Base-by-base conservation (phyloP, 2,329 filamentous ascomycete species). In the Coniella vitis region DNA sequence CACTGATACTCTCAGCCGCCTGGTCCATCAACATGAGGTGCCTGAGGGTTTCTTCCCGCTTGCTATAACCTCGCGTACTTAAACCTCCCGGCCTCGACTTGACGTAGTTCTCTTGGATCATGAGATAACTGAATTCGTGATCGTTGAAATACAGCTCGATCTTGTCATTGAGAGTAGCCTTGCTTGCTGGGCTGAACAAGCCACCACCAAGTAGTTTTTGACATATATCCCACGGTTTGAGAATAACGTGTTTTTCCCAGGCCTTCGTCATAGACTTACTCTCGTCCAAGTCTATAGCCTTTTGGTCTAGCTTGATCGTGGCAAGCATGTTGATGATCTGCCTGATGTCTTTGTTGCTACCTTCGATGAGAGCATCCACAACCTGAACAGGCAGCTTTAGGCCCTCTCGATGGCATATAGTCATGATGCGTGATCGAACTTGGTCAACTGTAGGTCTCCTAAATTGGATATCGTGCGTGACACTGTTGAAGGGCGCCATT, bases 121-220 rank as follows among this genome's bases (percentile, higher is more conserved):
- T 97, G 46, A 98, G 74, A 61, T 84, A 93, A 61, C 90, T 96
- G 69, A 97, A 95, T 60, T 98, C 93, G 62, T 98, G 93, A 60
- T 98, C 93, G 65, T 98, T 97, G 74, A 98, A 98, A 66, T 98
- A 98, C 1, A 98, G 80, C 68, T 98, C 91, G 54, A 94, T 93
- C 74, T 98, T 98, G 66, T 98, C 91, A 63, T 97, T 97, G 32
- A 98, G 72, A 0, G 89, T 95, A 3, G 87, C 74, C 57, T 88
- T 94, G 68, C 89, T 94, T 43, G 83, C 81, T 4, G 83, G 78
- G 20, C 87, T 78, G 67, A 97, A 98, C 67, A 96, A 81, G 34
- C 89, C 88, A 4, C 89, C 84, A 21, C 81, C 88, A 5, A 98
- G 79, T 63, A 98, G 89, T 70, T 96, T 96, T 63, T 86, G 80